Percentiles rank a stretch among this genome's conserved stretches.
Evolutionary conservation across 768 basidiomycete genomes (phyloP).

Genomic region (Roridomyces roridus): DNA sequence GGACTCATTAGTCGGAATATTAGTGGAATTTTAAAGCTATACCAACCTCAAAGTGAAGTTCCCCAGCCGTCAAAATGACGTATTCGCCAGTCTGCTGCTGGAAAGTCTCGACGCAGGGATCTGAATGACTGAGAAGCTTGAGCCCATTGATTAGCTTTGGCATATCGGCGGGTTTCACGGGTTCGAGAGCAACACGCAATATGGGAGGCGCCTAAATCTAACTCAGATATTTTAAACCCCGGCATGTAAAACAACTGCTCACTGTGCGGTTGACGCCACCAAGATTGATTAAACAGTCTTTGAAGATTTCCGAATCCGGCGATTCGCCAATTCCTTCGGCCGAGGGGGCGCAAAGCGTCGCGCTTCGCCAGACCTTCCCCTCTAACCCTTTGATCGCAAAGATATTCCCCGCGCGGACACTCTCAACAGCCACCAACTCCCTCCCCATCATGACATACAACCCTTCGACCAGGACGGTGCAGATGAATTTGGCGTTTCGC

Average conservation of each 20-base stretch:
- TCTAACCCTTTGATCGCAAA: constrained; percentile 92
- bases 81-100: constrained; percentile 98
- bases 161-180: constrained; percentile 83
- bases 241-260: constrained; percentile 30
- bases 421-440: constrained; percentile 84
- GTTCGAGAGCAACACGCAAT: constrained; percentile 94
- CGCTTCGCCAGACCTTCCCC: constrained; percentile 89
- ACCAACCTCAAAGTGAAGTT: constrained; percentile 90
- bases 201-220: constrained; percentile 78
- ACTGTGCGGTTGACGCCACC: constrained; percentile 75
- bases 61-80: constrained; percentile 95
- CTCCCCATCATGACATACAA: constrained; percentile 98
- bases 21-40: background rate
- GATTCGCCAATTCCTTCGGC: constrained; percentile 46
- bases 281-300: constrained; percentile 76
- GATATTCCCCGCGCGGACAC: constrained; percentile 90
- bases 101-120: constrained; percentile 97
- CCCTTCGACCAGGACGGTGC: constrained; percentile 67
- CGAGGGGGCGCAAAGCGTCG: constrained; percentile 81
- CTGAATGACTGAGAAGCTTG: constrained; percentile 89
- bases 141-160: constrained; percentile 87
- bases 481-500: constrained; percentile 68
- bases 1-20: background rate
- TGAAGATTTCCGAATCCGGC: constrained; percentile 38
- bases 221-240: background rate